Base-by-base conservation (phyloP, 2,329 filamentous ascomycete species). In the Furcasterigmium furcatum region DNA sequence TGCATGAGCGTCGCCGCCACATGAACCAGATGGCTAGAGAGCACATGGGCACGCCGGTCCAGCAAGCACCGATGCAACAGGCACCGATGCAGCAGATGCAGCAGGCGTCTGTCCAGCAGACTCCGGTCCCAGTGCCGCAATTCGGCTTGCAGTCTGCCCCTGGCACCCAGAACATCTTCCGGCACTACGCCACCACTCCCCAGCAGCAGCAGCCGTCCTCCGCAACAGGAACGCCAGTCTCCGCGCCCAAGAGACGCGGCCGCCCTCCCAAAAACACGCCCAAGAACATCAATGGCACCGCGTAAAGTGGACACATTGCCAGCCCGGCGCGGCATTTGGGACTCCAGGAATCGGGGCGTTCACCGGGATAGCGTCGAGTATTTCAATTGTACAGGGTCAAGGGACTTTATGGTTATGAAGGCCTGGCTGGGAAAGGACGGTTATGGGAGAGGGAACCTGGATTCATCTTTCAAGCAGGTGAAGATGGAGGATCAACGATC, bases 61-160 rank as follows among this genome's bases (percentile, higher is more conserved):
- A 43, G 30, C 41, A 43, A 32, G 6, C 32, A 4, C 41, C 30
- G 14, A 46, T 51, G 42, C 43, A 47, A 35, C 50, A 48, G 41
- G 42, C 47, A 7, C 45, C 45, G 9, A 46, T 41, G 39, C 46
- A 52, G 46, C 48, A 51, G 34, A 36, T 51, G 38, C 48, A 50
- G 40, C 47, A 48, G 24, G 46, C 44, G 6, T 34, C 45, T 2
- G 48, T 52, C 4, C 50, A 52, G 38, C 50, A 52, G 36, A 52
- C 50, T 10, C 50, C 50, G 3, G 46, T 52, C 1, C 50, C 51
- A 8, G 49, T 52, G 32, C 51, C 51, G 13, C 51, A 52, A 25
- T 51, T 52, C 25, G 46, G 49, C 30, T 49, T 52, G 50, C 51
- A 49, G 38, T 36, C 44, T 9, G 45, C 38, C 16, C 39, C 49